Percentiles rank a stretch among this genome's conserved stretches.
phyloP scores from a whole-genome alignment of 352 stramenopile species.

The Pythium aquatile region DNA sequence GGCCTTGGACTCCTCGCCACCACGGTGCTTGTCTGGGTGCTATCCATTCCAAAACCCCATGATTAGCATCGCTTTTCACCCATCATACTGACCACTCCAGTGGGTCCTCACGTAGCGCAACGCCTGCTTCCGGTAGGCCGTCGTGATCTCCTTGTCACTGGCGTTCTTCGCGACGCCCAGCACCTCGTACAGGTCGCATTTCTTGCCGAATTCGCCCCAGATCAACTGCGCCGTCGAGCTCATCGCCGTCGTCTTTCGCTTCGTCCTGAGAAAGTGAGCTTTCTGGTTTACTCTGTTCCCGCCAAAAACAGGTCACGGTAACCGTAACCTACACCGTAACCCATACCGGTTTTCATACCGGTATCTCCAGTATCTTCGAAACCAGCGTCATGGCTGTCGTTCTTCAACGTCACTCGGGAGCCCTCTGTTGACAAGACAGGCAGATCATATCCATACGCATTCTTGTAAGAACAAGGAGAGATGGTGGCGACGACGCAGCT shows the following conservation, averaged over 20 bases:
- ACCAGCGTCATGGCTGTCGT: slow-evolving; percentile 5
- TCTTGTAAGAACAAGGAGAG: background rate
- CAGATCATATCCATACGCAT: background rate
- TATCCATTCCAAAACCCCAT: slow-evolving; percentile 27
- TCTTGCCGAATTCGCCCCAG: slow-evolving; percentile 52
- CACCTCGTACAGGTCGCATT: slow-evolving; percentile 79
- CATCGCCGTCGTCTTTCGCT: slow-evolving; percentile 12
- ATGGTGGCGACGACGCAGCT: slow-evolving; percentile 28
- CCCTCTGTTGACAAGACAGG: slow-evolving; percentile 20
- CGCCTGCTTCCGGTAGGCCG: slow-evolving; percentile 63
- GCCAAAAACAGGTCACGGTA: slow-evolving; percentile 20
- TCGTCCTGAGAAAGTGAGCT: background rate
- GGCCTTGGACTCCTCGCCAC: slow-evolving; percentile 49
- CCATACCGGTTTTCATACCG: background rate
- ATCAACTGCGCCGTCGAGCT: slow-evolving; percentile 46
- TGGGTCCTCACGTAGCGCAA: slow-evolving; percentile 56
- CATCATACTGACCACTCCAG: background rate
- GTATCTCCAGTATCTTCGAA: background rate
- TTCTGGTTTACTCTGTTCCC: slow-evolving; percentile 11
- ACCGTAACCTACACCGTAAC: background rate
- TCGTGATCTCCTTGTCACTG: slow-evolving; percentile 72
- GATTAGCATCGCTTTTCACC: background rate
- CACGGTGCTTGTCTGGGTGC: slow-evolving; percentile 90
- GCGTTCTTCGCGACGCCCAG: slow-evolving; percentile 53
- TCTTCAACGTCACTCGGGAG: slow-evolving; percentile 12